Base-by-base conservation (phyloP, 2,329 filamentous ascomycete species). In the Monilinia aucupariae region DNA sequence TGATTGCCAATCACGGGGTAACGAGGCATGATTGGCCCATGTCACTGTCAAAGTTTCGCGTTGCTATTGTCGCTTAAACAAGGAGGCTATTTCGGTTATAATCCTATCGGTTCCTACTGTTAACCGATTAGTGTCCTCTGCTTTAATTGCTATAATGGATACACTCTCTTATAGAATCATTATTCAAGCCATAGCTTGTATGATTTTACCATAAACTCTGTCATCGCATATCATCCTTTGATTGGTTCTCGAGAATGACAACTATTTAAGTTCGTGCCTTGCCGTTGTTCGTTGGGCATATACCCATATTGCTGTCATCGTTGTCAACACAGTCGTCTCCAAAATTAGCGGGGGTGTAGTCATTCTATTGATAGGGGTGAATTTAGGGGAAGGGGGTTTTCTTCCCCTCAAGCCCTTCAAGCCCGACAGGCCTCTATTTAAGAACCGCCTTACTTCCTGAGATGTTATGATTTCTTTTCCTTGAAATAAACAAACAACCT, bases 61-160 rank as follows among this genome's bases (percentile, higher is more conserved):
- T 12, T 37, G n/a, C 13, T 0, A 37, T 48, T 58, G 27, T 58
- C 54, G 54, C 54, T 47, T 58, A 58, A 58, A 34, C 8, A 47
- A 47, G 54, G 54, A 58, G 54, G 9, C 4, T 47, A 17, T 58
- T 45, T 10, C 43, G 9, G 9, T 9, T 58, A 22, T 20, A 6
- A 34, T 47, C 4, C 8, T 1, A 34, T 2, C 22, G 13, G 1
- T 22, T 17, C 3, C 20, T 37, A 52, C 20, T 37, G 27, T 37
- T 10, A 22, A 39, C 4, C 4, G 49, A 52, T 52, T 37, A 52
- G 4, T 17, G 10, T 8, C 13, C 20, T n/a, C 6, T 30, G 27
- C 27, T 30, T 30, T 30, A 30, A 30, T 30, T 20, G 34, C 30
- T 47, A 4, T n/a, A 58, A n/a, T 10, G n/a, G 48, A n/a, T 47